These are phyloP conservation scores for Medicago arabica DNA, from an alignment of 306 rosid species.

Conservation along the genomic window DNA sequence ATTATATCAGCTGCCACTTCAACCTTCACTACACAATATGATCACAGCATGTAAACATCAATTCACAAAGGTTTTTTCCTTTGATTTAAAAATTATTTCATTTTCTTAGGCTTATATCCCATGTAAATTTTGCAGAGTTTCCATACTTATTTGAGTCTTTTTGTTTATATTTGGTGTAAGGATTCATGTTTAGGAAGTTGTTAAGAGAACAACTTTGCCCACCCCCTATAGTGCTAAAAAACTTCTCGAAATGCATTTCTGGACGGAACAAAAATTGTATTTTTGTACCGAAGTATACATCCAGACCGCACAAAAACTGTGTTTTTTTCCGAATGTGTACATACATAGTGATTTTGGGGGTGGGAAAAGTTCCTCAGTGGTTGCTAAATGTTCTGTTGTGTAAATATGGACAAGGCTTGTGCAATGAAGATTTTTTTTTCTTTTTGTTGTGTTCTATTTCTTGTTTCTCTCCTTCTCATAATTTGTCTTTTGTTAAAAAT, in stretches of 20 bases:
- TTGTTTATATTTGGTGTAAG: constrained; percentile 1
- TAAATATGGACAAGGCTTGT: constrained; percentile 43
- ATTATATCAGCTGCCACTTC: constrained; percentile 49
- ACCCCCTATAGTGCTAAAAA: neutral
- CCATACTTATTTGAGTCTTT: neutral
- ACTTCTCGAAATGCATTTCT: neutral
- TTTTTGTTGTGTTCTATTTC: neutral
- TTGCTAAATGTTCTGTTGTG: constrained; percentile 37
- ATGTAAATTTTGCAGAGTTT: constrained; percentile 47
- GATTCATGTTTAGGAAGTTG: constrained; percentile 22
- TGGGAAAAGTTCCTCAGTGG: neutral
- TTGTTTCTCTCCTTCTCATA: neutral
- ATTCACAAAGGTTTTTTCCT: constrained; percentile 3
- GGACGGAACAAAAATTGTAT: neutral
- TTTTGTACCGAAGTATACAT: neutral
- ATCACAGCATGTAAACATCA: constrained; percentile 50
- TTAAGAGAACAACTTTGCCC: neutral
- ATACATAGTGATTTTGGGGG: neutral
- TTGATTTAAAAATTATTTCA: constrained; percentile 26
- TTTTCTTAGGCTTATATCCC: constrained; percentile 33
- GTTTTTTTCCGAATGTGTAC: neutral
- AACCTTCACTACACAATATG: constrained; percentile 48
- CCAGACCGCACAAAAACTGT: neutral
- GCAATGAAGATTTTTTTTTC: neutral
- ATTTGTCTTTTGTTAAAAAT: neutral